Conservation (phyloP, 1,284 basidiomycete genomes). For the Waitea zeae region DNA sequence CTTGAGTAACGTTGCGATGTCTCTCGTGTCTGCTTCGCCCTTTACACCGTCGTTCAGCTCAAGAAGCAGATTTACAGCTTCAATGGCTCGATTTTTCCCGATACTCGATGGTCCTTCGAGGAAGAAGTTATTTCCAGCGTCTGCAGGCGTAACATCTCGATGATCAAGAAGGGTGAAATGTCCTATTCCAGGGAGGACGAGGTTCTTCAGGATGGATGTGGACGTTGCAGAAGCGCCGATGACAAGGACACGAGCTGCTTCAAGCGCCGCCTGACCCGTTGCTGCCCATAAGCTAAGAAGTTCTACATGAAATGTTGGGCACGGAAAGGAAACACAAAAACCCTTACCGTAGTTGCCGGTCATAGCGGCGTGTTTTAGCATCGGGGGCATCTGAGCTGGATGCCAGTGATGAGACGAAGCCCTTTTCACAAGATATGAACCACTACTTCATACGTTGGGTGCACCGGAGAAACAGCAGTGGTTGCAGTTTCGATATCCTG, state of each 20-base stretch:
- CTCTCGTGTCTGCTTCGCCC: conserved; percentile 45
- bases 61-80: conserved; percentile 60
- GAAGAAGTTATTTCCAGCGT: conserved; percentile 96
- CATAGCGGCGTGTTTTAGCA: conserved; percentile 76
- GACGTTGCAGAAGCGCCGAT: conserved; percentile 69
- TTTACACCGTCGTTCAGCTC: conserved; percentile 86
- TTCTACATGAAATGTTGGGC: not conserved
- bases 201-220: conserved; percentile 83
- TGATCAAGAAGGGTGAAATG: conserved; percentile 80
- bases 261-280: conserved; percentile 84
- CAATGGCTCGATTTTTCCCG: conserved; percentile 64
- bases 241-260: conserved; percentile 71
- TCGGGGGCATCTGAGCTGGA: too few relatives aligned
- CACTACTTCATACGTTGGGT: too few relatives aligned
- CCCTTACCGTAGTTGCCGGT: conserved; percentile 74
- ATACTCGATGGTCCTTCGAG: conserved; percentile 61
- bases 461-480: too few relatives aligned
- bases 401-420: too few relatives aligned
- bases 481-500: too few relatives aligned
- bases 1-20: conserved; percentile 39
- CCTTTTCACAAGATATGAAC: too few relatives aligned
- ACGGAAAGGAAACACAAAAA: not conserved
- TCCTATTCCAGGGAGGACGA: conserved; percentile 88
- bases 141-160: conserved; percentile 41
- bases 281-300: conserved; percentile 77